These are phyloP conservation scores for Russula griseocarnosa DNA, from an alignment of 768 basidiomycete species.

Conservation along the genomic window DNA sequence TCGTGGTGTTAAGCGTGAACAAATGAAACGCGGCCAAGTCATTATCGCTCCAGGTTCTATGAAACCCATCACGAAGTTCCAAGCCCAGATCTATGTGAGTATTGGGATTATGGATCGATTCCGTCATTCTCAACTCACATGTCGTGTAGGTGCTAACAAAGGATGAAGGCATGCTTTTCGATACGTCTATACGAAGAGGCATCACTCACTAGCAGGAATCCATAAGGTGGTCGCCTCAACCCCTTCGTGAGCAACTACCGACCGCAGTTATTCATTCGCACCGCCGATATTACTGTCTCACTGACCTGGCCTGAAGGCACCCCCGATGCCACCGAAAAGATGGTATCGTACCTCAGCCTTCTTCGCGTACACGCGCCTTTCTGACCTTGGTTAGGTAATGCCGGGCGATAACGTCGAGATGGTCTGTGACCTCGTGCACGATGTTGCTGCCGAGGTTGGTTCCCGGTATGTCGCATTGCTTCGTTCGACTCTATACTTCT, in stretches of 20 bases:
- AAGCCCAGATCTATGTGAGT: conserved; percentile 84
- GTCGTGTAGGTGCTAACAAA: conserved; percentile 72
- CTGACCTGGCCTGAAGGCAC: conserved; percentile 87
- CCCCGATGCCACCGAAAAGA: conserved; percentile 76
- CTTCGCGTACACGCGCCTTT: background rate
- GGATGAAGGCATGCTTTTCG: conserved; percentile 57
- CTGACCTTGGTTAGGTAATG: conserved; percentile 62
- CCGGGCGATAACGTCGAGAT: conserved; percentile 98
- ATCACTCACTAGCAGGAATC: background rate
- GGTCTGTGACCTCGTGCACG: conserved; percentile 74
- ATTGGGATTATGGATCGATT: background rate
- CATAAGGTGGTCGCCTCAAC: conserved; percentile 68
- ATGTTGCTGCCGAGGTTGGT: conserved; percentile 86
- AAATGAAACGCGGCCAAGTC: conserved; percentile 90
- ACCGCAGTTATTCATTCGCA: conserved; percentile 93
- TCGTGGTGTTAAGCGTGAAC: conserved; percentile 95
- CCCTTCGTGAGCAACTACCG: conserved; percentile 94
- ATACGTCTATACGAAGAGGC: background rate
- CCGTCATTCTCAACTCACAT: conserved; percentile 8
- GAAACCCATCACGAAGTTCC: conserved; percentile 92
- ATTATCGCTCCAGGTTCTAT: conserved; percentile 85
- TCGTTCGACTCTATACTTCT: background rate
- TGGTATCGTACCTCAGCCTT: conserved; percentile 47
- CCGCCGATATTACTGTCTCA: conserved; percentile 84
- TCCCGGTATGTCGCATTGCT: conserved; percentile 47